phyloP scores from a whole-genome alignment of 768 basidiomycete species.

The Boletus reticuloceps region DNA sequence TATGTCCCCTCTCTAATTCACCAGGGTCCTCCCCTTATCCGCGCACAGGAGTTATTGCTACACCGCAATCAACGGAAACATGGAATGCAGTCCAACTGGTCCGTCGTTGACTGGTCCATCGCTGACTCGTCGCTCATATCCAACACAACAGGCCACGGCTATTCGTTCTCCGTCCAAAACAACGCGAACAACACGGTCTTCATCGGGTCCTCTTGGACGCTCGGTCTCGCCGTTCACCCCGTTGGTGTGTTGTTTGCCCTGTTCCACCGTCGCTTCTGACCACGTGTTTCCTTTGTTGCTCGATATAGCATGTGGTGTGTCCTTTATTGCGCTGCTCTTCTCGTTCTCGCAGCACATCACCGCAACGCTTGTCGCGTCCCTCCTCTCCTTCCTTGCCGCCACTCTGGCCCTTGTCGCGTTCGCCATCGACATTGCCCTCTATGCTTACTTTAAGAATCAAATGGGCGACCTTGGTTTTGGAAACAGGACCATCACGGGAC shows the following conservation, averaged over 20 bases:
- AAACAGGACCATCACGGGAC: constrained; percentile 53
- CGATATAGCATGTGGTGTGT: constrained; percentile 45
- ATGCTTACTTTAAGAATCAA: constrained; percentile 56
- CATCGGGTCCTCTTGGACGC: constrained; percentile 63
- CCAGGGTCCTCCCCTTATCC: constrained; percentile 1
- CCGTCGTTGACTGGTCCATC: constrained; percentile 1
- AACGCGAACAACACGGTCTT: constrained; percentile 27
- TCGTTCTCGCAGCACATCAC: constrained; percentile 58
- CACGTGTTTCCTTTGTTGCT: constrained; percentile 1
- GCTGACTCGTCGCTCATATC: background rate
- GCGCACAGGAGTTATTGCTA: constrained; percentile 58
- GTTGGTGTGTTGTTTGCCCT: constrained; percentile 49
- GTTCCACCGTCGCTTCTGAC: background rate
- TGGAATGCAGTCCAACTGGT: constrained; percentile 48
- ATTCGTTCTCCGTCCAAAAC: constrained; percentile 39
- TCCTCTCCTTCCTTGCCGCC: constrained; percentile 66
- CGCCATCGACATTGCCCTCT: constrained; percentile 74
- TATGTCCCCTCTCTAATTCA: constrained; percentile 26
- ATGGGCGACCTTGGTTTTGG: constrained; percentile 45
- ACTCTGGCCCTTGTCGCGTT: constrained; percentile 69
- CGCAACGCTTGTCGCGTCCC: constrained; percentile 41
- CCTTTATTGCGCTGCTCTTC: constrained; percentile 61
- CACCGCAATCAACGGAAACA: constrained; percentile 39
- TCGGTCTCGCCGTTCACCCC: constrained; percentile 71
- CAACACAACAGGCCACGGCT: constrained; percentile 48